Percentiles rank a stretch among this genome's conserved stretches.
phyloP scores from a whole-genome alignment of 371 early-diverging fungal genomes.

The Mucor mucedo region DNA sequence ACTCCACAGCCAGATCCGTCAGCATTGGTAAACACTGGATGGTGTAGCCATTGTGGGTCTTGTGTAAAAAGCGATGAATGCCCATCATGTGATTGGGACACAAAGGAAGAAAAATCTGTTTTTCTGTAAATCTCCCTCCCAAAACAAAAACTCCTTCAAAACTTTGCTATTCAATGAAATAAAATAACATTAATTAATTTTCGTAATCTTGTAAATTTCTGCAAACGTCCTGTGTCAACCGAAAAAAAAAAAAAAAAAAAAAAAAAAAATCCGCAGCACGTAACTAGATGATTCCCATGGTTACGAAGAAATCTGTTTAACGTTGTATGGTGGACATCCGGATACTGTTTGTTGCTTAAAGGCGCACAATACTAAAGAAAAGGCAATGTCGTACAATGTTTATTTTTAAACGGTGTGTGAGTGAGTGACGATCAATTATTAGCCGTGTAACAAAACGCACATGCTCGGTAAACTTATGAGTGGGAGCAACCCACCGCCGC shows the following conservation, averaged over 20 bases:
- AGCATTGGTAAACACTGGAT: conserved; percentile 8
- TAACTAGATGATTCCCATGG: too few relatives aligned
- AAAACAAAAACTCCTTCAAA: too few relatives aligned
- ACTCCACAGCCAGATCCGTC: conserved; percentile 27
- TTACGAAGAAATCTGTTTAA: too few relatives aligned
- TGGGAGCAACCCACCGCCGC: not conserved
- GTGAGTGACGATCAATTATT: not conserved
- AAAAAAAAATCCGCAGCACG: too few relatives aligned
- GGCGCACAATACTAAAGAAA: not conserved
- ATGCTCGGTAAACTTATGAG: not conserved
- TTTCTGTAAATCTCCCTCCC: not conserved
- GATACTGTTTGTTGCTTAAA: not conserved
- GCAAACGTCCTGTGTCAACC: too few relatives aligned
- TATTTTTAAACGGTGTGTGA: not conserved
- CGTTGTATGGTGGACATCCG: too few relatives aligned
- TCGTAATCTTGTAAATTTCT: too few relatives aligned
- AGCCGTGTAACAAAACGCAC: not conserved
- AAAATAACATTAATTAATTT: too few relatives aligned
- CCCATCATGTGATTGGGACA: conserved; percentile 4
- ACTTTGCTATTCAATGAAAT: too few relatives aligned
- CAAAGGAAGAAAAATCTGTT: not conserved
- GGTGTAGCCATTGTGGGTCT: conserved; percentile 17
- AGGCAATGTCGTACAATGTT: not conserved
- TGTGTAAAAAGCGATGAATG: conserved; percentile 9
- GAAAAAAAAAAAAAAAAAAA: too few relatives aligned